Evolutionary conservation across 768 basidiomycete genomes (phyloP).

Genomic region (Rhodotorula sphaerocarpa): DNA sequence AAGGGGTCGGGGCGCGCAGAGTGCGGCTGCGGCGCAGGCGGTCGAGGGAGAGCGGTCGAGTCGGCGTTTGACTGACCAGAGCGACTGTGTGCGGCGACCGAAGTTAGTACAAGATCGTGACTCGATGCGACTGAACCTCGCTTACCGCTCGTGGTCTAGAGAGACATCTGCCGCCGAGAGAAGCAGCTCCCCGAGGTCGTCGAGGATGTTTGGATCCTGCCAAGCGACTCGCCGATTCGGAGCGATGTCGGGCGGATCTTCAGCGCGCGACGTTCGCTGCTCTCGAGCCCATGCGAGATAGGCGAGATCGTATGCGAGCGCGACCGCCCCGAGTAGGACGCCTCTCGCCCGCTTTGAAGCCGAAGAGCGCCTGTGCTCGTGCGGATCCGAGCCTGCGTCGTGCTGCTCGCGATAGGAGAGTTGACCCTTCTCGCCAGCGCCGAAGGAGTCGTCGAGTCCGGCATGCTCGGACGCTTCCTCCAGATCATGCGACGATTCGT

Average conservation of each 20-base stretch:
- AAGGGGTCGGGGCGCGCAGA: not conserved
- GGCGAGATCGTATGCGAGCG: conserved; percentile 24
- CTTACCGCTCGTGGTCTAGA: not conserved
- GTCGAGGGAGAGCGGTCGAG: not conserved
- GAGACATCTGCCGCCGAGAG: not conserved
- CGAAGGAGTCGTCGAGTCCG: not conserved
- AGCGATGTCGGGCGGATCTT: not conserved
- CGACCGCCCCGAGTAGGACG: conserved; percentile 19
- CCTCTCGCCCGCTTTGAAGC: not conserved
- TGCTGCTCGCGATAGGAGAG: too few species aligned
- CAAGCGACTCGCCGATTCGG: not conserved
- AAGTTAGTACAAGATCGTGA: not conserved
- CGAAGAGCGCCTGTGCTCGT: not conserved
- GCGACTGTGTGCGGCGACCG: not conserved
- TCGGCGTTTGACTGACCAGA: not conserved
- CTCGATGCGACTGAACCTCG: too few species aligned
- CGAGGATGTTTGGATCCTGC: not conserved
- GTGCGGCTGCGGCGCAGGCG: not conserved
- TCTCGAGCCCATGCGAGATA: conserved; percentile 14
- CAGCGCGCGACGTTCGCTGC: not conserved
- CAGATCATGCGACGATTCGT: too few species aligned
- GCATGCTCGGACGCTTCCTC: too few species aligned
- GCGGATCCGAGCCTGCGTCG: not conserved
- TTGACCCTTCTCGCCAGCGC: too few species aligned
- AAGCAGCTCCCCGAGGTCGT: conserved; percentile 17